Base-by-base conservation (phyloP, 2,329 filamentous ascomycete genomes). In the Neofusicoccum laricinum region DNA sequence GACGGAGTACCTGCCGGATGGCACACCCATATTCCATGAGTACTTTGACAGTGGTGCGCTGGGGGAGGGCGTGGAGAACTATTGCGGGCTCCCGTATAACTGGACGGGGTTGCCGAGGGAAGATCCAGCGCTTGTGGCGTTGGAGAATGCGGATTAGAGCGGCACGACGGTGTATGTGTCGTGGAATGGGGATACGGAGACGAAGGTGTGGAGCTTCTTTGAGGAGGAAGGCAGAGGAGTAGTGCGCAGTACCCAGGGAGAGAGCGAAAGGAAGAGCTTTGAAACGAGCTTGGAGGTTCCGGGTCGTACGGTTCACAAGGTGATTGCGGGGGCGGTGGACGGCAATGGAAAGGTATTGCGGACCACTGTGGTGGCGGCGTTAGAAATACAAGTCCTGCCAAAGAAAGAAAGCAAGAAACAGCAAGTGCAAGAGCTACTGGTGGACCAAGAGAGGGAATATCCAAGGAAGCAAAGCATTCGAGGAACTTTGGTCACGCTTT, bases 1-100 rank as follows among this genome's bases (percentile, higher is more conserved):
- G 63, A 82, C 78, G 5, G 84, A 86, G 68, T 84, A 76, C 68
- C 67, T 74, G 0, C 61, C 69, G n/a, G 71, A 76, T 34, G 80
- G 80, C 25, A 72, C 74, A 6, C 70, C 79, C 1, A 69, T 82
- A 4, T 78, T 79, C 61, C 76, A 79, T 41, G 73, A 77, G 1
- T 79, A 81, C 59, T 76, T 80, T 50, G 77, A 75, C 12, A 43
- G 38, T 14, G 53, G 38, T 1, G 38, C 12, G 38, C 2, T 43
- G 38, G 67, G 55, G 69, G 50, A 73, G 72, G 43, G 70, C 6
- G 72, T 76, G 10, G 75, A 76, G 50, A 72, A 68, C 2, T 79
- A 79, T 59, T 76, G 77, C 15, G 71, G 70, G 11, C 76, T 71
- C 66, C 74, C 75, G 59, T 62, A 65, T 5, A 58, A 64, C 10